Evolutionary conservation across 805 yeast species (phyloP).

Genomic region (Lachancea sp.): DNA sequence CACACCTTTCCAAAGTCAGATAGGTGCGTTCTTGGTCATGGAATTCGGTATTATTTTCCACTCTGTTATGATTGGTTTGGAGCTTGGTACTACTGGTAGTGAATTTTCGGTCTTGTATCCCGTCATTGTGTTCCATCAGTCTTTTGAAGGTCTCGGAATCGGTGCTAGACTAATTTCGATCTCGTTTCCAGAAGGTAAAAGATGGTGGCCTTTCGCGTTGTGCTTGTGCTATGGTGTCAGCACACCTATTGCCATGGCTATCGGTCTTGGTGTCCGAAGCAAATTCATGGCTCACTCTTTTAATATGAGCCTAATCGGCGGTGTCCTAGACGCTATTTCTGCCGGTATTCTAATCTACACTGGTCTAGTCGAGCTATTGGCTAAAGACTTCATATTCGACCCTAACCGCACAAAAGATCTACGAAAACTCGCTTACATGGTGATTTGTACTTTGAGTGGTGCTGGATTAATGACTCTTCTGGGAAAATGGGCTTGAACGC

Average conservation of each 20-base stretch:
- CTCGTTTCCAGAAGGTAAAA: conserved; percentile 41
- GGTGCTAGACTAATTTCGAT: conserved; percentile 68
- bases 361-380: conserved; percentile 73
- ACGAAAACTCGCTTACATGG: conserved; percentile 45
- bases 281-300: conserved; percentile 54
- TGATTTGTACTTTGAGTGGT: conserved; percentile 50
- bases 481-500: conserved; percentile 65
- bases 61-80: conserved; percentile 73
- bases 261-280: conserved; percentile 69
- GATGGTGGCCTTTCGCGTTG: conserved; percentile 45
- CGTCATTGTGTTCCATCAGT: conserved; percentile 68
- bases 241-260: conserved; percentile 71
- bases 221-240: conserved; percentile 45
- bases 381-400: conserved; percentile 58
- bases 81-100: conserved; percentile 71
- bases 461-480: conserved; percentile 74
- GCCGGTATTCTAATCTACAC: conserved; percentile 75
- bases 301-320: conserved; percentile 57
- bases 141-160: conserved; percentile 81
- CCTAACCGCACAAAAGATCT: conserved; percentile 53
- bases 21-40: conserved; percentile 49
- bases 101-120: conserved; percentile 67
- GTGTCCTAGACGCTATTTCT: conserved; percentile 68
- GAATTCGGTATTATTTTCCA: conserved; percentile 82
- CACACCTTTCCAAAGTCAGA: conserved; percentile 45